phyloP scores from a whole-genome alignment of 2,329 filamentous ascomycete genomes.

The Phaeosphaeria sp. region DNA sequence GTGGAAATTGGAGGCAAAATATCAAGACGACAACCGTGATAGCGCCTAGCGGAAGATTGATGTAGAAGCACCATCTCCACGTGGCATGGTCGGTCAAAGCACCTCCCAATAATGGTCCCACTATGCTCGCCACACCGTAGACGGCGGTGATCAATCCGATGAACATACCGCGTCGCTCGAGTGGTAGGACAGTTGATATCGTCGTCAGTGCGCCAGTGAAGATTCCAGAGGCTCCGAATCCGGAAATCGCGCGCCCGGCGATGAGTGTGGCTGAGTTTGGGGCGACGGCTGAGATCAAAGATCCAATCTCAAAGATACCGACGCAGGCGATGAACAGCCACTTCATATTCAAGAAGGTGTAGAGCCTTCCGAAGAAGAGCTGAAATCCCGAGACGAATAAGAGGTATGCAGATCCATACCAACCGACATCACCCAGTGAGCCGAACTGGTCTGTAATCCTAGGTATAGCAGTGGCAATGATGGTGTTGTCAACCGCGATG shows the following conservation, averaged over 20 bases:
- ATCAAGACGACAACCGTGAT: conserved; percentile 1
- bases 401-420: conserved; percentile 38
- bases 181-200: background rate
- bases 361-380: background rate
- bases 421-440: conserved; percentile 20
- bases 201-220: conserved; percentile 19
- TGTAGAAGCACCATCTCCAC: conserved; percentile 17
- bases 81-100: conserved; percentile 6
- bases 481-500: background rate
- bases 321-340: conserved; percentile 13
- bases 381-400: background rate
- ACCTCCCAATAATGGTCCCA: conserved; percentile 12
- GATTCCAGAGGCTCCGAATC: conserved; percentile 54
- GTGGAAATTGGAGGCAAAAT: background rate
- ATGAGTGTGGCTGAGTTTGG: conserved; percentile 51
- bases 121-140: conserved; percentile 3
- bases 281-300: conserved; percentile 48
- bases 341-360: background rate
- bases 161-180: background rate
- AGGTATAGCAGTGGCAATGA: conserved; percentile 13
- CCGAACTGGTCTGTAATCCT: conserved; percentile 24
- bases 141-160: background rate
- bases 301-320: conserved; percentile 52
- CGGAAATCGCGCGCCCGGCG: conserved; percentile 53
- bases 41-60: conserved; percentile 11